Conservation (phyloP, 2,329 filamentous ascomycete genomes). For the Cercospora sp. region DNA sequence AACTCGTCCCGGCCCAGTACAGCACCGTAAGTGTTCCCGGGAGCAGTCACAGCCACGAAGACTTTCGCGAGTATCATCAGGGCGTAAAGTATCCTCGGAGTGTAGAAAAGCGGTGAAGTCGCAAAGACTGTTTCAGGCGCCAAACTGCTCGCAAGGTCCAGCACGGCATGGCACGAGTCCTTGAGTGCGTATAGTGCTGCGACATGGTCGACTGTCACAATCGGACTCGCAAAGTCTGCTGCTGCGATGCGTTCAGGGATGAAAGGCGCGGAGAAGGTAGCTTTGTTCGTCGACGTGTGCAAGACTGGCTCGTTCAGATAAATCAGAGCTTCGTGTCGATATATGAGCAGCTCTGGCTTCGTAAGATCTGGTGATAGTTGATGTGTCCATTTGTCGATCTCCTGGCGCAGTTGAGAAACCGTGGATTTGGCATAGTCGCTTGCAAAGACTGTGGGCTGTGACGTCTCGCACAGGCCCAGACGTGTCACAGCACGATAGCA, state of each 20-base stretch:
- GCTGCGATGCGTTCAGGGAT: slow-evolving; percentile 23
- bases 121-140: not conserved
- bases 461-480: slow-evolving; percentile 15
- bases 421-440: not conserved
- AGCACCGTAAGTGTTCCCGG: slow-evolving; percentile 24
- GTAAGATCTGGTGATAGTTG: slow-evolving; percentile 1
- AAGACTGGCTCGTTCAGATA: slow-evolving; percentile 29
- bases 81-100: slow-evolving; percentile 22
- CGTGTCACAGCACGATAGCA: slow-evolving; percentile 17
- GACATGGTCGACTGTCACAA: slow-evolving; percentile 23
- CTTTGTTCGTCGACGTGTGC: slow-evolving; percentile 29
- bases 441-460: slow-evolving; percentile 9
- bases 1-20: slow-evolving; percentile 30
- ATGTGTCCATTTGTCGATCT: slow-evolving; percentile 22
- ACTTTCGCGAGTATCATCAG: slow-evolving; percentile 23
- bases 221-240: slow-evolving; percentile 26
- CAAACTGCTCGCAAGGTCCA: slow-evolving; percentile 18
- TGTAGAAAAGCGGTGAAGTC: slow-evolving; percentile 19
- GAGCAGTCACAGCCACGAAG: slow-evolving; percentile 24
- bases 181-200: slow-evolving; percentile 22
- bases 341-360: slow-evolving; percentile 19
- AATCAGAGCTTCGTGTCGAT: slow-evolving; percentile 22
- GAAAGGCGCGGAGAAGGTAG: slow-evolving; percentile 27
- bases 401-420: slow-evolving; percentile 18
- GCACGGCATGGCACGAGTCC: slow-evolving; percentile 21